Evolutionary conservation across 73 alveolate species (phyloP).

Genomic region (Breviolum minutum): DNA sequence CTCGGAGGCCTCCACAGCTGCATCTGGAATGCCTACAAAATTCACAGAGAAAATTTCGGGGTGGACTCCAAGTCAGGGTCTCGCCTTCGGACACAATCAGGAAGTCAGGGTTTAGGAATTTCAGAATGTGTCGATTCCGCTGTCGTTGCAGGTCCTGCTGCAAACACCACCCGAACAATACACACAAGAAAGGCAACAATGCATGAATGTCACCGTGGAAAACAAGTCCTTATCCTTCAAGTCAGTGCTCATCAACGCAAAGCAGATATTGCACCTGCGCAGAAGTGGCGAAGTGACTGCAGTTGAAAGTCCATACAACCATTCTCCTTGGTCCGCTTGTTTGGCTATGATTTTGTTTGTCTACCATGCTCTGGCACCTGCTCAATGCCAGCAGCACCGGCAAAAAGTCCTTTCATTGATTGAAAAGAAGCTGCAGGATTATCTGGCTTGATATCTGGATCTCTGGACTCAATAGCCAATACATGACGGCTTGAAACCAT

Average conservation of each 20-base stretch:
- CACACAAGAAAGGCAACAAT: not conserved
- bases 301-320: no score
- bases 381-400: constrained; percentile 63
- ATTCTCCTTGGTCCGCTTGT: not conserved
- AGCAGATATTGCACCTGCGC: constrained; percentile 27
- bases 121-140: constrained; percentile 27
- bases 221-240: constrained; percentile 25
- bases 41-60: not conserved
- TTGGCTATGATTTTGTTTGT: not conserved
- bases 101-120: not conserved
- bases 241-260: constrained; percentile 65
- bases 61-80: not conserved
- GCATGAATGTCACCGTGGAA: not conserved
- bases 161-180: not conserved
- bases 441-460: no score
- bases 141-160: constrained; percentile 31
- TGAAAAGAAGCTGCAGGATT: no score
- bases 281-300: no score
- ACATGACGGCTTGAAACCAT: not conserved
- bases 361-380: constrained; percentile 7
- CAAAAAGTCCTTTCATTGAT: constrained; percentile 18
- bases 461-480: not conserved
- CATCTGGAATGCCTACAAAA: constrained; percentile 24
- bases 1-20: not conserved
- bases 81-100: constrained; percentile 12